Percentiles rank a stretch among this genome's conserved stretches.
Conservation (phyloP, 495 filamentous ascomycete species). For the Hypomontagnella submonticulosa region DNA sequence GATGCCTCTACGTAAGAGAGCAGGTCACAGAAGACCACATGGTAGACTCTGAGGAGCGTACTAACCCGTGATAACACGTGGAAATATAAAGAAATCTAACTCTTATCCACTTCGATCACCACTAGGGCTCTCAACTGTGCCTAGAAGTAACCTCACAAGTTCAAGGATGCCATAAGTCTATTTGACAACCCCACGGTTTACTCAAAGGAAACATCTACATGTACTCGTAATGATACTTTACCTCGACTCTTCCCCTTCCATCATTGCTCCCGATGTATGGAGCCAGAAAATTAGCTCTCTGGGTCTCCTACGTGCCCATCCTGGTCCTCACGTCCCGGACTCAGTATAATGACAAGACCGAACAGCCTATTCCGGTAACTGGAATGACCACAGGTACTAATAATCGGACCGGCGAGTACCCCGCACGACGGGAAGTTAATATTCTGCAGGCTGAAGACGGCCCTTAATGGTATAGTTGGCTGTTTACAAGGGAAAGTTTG, state of each 20-base stretch:
- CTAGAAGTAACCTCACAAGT: too few relatives aligned
- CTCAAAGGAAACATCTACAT: not conserved
- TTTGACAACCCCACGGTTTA: not conserved
- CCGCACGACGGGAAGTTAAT: constrained; percentile 54
- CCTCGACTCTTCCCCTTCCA: not conserved
- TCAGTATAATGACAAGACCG: constrained; percentile 7
- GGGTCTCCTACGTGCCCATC: constrained; percentile 8
- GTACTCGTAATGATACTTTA: not conserved
- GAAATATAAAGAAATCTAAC: not conserved
- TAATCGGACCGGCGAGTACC: constrained; percentile 46
- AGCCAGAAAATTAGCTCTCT: constrained; percentile 3
- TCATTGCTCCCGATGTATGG: constrained; percentile 10
- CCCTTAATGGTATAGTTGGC: constrained; percentile 51
- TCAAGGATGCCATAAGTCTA: not conserved
- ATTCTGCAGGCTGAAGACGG: constrained; percentile 49
- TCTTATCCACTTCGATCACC: too few relatives aligned
- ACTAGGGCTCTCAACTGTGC: not conserved
- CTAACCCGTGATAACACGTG: not conserved
- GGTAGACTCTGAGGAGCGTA: constrained; percentile 1
- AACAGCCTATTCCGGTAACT: constrained; percentile 46
- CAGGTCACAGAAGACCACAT: not conserved
- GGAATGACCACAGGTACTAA: constrained; percentile 54
- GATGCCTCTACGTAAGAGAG: not conserved
- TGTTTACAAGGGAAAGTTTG: constrained; percentile 13
- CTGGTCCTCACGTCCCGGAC: not conserved